Evolutionary conservation across 2,329 filamentous ascomycete species (phyloP), one percentile per base, ranked within the genome.

Genomic region (Cladobotryum protrusum): DNA sequence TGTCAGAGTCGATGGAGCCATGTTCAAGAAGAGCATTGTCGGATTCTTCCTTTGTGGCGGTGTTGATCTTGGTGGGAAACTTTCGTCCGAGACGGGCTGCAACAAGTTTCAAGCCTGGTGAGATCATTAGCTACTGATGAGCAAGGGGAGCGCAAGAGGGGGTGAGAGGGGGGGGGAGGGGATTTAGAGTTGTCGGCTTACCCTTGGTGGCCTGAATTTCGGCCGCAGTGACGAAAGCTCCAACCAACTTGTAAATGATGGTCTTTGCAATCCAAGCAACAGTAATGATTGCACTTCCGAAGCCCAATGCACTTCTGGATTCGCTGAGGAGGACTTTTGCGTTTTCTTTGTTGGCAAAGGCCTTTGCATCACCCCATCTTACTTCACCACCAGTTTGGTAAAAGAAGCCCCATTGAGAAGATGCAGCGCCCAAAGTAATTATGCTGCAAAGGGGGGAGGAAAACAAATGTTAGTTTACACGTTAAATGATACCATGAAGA

Each of bases 381-480:
- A 67, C 53, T 48, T 66, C 62, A 24, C 62, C 63, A 13, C 64
- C 64, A 0, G 64, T 65, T 44, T 65, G 58, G 43, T 56, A 53
- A 45, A 54, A 67, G 43, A 67, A 67, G 20, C 63, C 63, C 11
- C 65, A 53, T 44, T 67, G 63, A 5, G 63, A 64, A 3, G 64
- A 53, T 17, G 63, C 62, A 17, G 61, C 64, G 41, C 55, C 54
- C 14, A 63, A 45, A 1, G 59, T 58, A 6, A 66, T 45, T 13
- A 64, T 20, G 19, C 64, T 66, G 48, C 20, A 7, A 42, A 46
- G 18, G 14, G 5, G 29, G 5, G 11, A 39, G 17, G 6, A 15
- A 63, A 32, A 12, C 59, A 15, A 9, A 59, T 61, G 48, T 40
- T 8, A 13, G 37, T 12, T 17, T 18, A 5, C 5, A 19, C 7